A percentile compares a stretch with the other conserved stretches of the same genome.
Evolutionary conservation across 441 rosid genomes (phyloP).

Genomic region (Erodium moschatum): DNA sequence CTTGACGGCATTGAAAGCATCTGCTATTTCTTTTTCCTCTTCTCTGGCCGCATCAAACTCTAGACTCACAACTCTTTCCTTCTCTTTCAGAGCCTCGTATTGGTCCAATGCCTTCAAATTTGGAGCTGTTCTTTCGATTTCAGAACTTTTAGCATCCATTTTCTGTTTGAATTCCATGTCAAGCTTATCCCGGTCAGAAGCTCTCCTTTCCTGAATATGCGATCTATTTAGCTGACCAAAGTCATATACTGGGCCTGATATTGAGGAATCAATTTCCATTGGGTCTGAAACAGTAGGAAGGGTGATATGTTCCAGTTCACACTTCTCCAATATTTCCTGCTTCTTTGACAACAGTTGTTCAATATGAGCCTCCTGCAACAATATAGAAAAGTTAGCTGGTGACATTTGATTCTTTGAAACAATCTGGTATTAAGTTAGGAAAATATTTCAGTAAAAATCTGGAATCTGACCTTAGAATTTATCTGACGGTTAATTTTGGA

Average conservation of each 20-base stretch:
- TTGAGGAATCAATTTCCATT: constrained; percentile 56
- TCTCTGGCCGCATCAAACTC: constrained; percentile 83
- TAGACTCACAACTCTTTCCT: constrained; percentile 68
- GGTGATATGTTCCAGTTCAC: constrained; percentile 73
- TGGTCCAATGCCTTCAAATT: constrained; percentile 94
- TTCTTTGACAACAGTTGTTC: constrained; percentile 58
- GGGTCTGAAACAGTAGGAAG: constrained; percentile 69
- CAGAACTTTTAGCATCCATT: constrained; percentile 57
- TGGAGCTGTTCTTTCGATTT: constrained; percentile 89
- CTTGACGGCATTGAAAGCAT: constrained; percentile 66
- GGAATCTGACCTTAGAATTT: constrained; percentile 54
- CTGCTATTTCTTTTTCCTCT: constrained; percentile 82
- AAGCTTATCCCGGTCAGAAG: constrained; percentile 71
- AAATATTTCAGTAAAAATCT: constrained; percentile 4
- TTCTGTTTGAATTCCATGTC: constrained; percentile 73
- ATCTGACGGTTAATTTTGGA: constrained; percentile 77
- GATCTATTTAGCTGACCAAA: constrained; percentile 75
- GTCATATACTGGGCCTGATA: constrained; percentile 57
- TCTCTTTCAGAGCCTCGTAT: constrained; percentile 76
- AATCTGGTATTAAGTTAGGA: constrained; percentile 1
- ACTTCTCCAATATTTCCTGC: constrained; percentile 71
- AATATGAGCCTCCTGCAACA: constrained; percentile 68
- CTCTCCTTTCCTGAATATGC: constrained; percentile 60
- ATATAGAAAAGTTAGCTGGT: constrained; percentile 23
- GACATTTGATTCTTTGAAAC: constrained; percentile 15